These are phyloP conservation scores for Melampsora larici-populina DNA, from an alignment of 1,284 basidiomycete species.

Conservation along the genomic window DNA sequence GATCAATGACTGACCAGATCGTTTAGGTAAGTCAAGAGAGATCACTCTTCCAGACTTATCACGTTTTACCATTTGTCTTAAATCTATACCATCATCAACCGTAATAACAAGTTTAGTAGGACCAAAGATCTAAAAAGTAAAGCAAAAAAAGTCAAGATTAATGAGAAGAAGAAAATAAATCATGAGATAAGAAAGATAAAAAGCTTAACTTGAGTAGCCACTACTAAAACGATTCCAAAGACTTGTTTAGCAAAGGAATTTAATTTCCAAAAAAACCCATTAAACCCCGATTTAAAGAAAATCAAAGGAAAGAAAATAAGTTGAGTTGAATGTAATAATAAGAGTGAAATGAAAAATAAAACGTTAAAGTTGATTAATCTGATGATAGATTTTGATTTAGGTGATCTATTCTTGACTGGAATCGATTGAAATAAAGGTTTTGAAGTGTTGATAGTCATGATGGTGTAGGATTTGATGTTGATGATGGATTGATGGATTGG, in stretches of 20 bases:
- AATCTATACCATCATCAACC: slow-evolving; percentile 8
- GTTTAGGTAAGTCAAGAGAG: slow-evolving; percentile 14
- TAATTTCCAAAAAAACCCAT: neutral
- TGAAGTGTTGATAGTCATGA: neutral
- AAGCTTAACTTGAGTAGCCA: neutral
- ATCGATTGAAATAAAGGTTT: neutral
- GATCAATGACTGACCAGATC: too few species aligned
- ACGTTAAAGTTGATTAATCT: slow-evolving; percentile 20
- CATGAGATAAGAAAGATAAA: too few species aligned
- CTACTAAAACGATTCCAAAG: neutral
- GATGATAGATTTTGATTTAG: neutral
- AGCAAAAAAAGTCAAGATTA: neutral
- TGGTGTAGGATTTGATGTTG: neutral
- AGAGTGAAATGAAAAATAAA: slow-evolving; percentile 13
- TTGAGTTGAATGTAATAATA: slow-evolving; percentile 23
- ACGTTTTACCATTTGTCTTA: neutral
- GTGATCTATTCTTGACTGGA: neutral
- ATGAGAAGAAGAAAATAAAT: too few species aligned
- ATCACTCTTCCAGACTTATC: slow-evolving; percentile 7
- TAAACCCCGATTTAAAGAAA: neutral
- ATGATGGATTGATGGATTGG: too few species aligned
- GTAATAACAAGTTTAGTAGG: slow-evolving; percentile 22
- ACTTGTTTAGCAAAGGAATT: neutral
- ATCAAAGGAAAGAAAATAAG: slow-evolving; percentile 31
- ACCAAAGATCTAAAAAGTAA: slow-evolving; percentile 28